These are phyloP conservation scores for Eurotiales sp. DNA, from an alignment of 2,329 filamentous ascomycete genomes.

Conservation along the genomic window DNA sequence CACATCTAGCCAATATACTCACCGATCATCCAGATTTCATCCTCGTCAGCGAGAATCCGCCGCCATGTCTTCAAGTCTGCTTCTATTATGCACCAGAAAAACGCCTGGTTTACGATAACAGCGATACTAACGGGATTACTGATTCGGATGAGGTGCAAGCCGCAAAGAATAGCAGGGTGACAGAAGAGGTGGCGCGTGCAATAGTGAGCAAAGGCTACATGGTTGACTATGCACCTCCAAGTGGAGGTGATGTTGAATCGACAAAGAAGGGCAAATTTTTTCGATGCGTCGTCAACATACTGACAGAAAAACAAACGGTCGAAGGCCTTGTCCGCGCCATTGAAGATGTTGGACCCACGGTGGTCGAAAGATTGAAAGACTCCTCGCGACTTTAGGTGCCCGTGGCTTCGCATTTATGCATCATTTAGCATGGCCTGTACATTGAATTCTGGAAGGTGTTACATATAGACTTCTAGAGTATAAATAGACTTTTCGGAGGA, in stretches of 20 bases:
- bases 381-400: slow-evolving; percentile 12
- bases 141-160: slow-evolving; percentile 33
- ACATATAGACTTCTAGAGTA: not conserved
- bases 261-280: slow-evolving; percentile 62
- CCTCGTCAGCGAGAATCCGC: slow-evolving; percentile 70
- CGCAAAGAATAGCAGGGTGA: slow-evolving; percentile 53
- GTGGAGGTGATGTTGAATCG: slow-evolving; percentile 45
- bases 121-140: slow-evolving; percentile 18
- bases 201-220: slow-evolving; percentile 63
- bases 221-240: slow-evolving; percentile 61
- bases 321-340: slow-evolving; percentile 61
- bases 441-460: not conserved
- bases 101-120: slow-evolving; percentile 38
- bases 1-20: slow-evolving; percentile 63
- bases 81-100: slow-evolving; percentile 75
- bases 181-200: slow-evolving; percentile 51
- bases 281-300: slow-evolving; percentile 64
- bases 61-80: slow-evolving; percentile 89
- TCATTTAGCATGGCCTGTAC: not conserved
- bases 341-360: slow-evolving; percentile 42
- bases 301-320: slow-evolving; percentile 57
- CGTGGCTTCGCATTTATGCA: not conserved
- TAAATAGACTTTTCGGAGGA: no score
- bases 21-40: slow-evolving; percentile 57
- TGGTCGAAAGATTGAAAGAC: slow-evolving; percentile 28